phyloP scores from a whole-genome alignment of 306 rosid genomes.

The Alnus glutinosa region DNA sequence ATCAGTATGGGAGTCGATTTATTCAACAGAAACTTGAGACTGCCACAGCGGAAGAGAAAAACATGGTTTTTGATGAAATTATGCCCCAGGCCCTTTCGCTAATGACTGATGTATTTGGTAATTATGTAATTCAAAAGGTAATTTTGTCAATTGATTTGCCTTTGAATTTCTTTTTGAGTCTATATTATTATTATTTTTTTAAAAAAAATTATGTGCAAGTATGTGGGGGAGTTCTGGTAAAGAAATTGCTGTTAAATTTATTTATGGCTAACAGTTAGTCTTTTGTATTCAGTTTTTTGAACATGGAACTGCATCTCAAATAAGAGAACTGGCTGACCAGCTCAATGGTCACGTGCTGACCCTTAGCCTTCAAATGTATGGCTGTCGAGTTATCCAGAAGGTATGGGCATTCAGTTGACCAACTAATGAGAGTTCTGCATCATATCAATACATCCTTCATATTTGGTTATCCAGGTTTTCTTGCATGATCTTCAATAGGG shows the following conservation, averaged over 20 bases:
- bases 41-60: slow-evolving; percentile 78
- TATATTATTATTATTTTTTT: background rate
- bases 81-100: slow-evolving; percentile 91
- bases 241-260: background rate
- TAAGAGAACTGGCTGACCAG: slow-evolving; percentile 89
- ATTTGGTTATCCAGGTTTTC: background rate
- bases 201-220: background rate
- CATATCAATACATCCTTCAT: slow-evolving; percentile 9
- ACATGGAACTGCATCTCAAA: slow-evolving; percentile 80
- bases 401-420: slow-evolving; percentile 38
- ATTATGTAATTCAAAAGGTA: slow-evolving; percentile 97
- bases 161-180: background rate
- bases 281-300: slow-evolving; percentile 77
- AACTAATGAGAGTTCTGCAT: background rate
- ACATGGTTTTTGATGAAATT: slow-evolving; percentile 91
- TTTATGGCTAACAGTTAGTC: background rate
- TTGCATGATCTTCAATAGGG: background rate
- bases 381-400: slow-evolving; percentile 97
- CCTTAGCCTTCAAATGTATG: slow-evolving; percentile 98
- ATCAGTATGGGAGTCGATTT: slow-evolving; percentile 92
- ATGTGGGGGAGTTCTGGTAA: background rate
- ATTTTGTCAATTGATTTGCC: background rate
- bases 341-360: slow-evolving; percentile 81
- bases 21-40: slow-evolving; percentile 96
- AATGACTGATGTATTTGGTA: slow-evolving; percentile 97